Evolutionary conservation across 1,284 basidiomycete genomes (phyloP), one percentile per base, ranked within the genome.

Genomic region (Termitomyces sp.): DNA sequence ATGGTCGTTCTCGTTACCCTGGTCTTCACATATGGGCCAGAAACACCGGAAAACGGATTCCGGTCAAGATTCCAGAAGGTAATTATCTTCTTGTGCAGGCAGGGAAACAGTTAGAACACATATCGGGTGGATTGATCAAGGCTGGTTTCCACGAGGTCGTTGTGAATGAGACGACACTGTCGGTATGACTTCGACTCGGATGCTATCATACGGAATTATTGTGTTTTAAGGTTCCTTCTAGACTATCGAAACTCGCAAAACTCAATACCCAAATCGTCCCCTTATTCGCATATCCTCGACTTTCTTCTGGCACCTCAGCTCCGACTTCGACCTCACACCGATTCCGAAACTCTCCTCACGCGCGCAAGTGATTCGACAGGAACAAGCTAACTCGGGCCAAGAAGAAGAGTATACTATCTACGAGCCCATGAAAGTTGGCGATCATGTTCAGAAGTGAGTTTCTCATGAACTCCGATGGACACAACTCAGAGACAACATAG

Each of bases 111-210:
- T 79, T 96, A 7, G 93, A 96, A 67, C 91, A 94, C 71, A 73
- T 94, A 51, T 90, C 84, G 17, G 92, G 90, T 5, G 93, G 93
- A 0, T 72, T 94, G 17, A 83, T 97, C 66, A 90, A 90, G 64
- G 93, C 92, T n/a, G 92, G 93, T 2, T 94, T 82, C 68, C 93
- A 96, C 62, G 92, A 95, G 65, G 94, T 97, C 1, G 89, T 92
- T 0, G 92, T 94, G 43, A 95, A 90, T 54, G 81, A 86, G 26
- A 80, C 78, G 9, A 95, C 93, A 0, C 52, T 94, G 15, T 74
- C 80, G 60, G 90, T 92, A 61, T 53, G 73, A 62, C 28, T 53
- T 28, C 15, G 5, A 36, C 6, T 36, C 15, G 1, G 13, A 41
- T 58, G 17, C 9, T 7, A 7, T 7, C 2, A n/a, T 38, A 15